These are phyloP conservation scores for Penicillium cosmopolitanum DNA, from an alignment of 495 filamentous ascomycete species.

Conservation along the genomic window DNA sequence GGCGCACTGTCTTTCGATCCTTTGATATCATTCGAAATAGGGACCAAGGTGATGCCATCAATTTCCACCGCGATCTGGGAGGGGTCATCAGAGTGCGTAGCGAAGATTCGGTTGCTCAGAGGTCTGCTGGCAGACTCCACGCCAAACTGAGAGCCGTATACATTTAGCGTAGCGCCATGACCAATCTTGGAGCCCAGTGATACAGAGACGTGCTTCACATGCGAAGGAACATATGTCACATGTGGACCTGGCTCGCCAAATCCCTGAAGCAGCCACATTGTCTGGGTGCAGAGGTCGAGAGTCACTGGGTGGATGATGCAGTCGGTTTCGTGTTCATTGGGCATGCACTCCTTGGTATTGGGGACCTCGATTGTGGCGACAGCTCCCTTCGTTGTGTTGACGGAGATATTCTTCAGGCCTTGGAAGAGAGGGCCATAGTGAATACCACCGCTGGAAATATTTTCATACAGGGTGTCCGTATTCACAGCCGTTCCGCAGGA, in stretches of 20 bases:
- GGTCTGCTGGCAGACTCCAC: slow-evolving; percentile 40
- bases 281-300: slow-evolving; percentile 49
- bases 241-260: slow-evolving; percentile 24
- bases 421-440: slow-evolving; percentile 42
- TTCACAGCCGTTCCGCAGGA: slow-evolving; percentile 21
- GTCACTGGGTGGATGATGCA: slow-evolving; percentile 50
- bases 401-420: slow-evolving; percentile 32
- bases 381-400: slow-evolving; percentile 16
- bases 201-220: slow-evolving; percentile 25
- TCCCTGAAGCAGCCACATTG: slow-evolving; percentile 31
- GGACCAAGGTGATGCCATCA: slow-evolving; percentile 23
- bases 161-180: slow-evolving; percentile 25
- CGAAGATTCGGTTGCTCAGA: slow-evolving; percentile 25
- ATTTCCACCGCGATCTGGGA: slow-evolving; percentile 24
- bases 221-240: slow-evolving; percentile 25
- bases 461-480: slow-evolving; percentile 22
- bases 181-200: slow-evolving; percentile 17
- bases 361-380: slow-evolving; percentile 42
- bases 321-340: slow-evolving; percentile 44
- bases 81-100: slow-evolving; percentile 24
- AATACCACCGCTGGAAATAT: slow-evolving; percentile 32
- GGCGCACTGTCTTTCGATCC: slow-evolving; percentile 20
- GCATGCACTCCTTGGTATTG: slow-evolving; percentile 54
- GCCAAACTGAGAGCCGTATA: slow-evolving; percentile 26
- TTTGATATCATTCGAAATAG: slow-evolving; percentile 23